A percentile compares a stretch with the other conserved stretches of the same genome.
Conservation (phyloP, 768 basidiomycete species). For the Phylloporus rhodoxanthus region DNA sequence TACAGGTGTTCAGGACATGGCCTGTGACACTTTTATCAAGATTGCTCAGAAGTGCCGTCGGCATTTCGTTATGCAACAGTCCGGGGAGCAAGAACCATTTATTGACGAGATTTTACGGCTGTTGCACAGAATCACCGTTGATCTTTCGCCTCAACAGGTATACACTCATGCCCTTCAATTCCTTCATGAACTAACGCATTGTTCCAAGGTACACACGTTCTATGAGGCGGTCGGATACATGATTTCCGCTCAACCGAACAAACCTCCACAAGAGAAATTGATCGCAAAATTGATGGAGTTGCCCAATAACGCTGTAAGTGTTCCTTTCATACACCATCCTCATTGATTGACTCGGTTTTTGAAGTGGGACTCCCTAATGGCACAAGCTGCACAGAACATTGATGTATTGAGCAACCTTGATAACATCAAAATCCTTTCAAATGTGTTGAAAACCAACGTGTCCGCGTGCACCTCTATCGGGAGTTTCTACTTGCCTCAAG, state of each 20-base stretch:
- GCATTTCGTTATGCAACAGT: conserved; percentile 98
- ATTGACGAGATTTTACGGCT: conserved; percentile 93
- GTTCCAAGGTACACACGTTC: conserved; percentile 79
- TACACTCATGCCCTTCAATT: background rate
- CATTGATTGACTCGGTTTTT: conserved; percentile 1
- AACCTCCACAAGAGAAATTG: conserved; percentile 91
- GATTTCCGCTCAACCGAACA: conserved; percentile 98
- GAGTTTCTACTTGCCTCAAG: conserved; percentile 94
- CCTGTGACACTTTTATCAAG: conserved; percentile 99
- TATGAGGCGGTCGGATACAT: conserved; percentile 99
- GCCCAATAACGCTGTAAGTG: conserved; percentile 90
- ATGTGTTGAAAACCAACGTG: conserved; percentile 97
- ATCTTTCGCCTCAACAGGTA: conserved; percentile 84
- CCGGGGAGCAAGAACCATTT: conserved; percentile 94
- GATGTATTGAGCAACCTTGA: conserved; percentile 87
- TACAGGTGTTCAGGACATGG: conserved; percentile 98
- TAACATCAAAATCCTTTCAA: conserved; percentile 94
- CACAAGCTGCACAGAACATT: conserved; percentile 86
- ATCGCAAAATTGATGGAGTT: conserved; percentile 95
- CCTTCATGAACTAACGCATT: conserved; percentile 8
- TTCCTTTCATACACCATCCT: background rate
- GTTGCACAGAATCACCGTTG: conserved; percentile 90
- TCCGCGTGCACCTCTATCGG: conserved; percentile 97
- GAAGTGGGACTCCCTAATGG: conserved; percentile 97
- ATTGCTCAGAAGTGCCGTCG: conserved; percentile 98